Evolutionary conservation across 352 stramenopile genomes (phyloP).

Genomic region (Globisporangium perplexum): DNA sequence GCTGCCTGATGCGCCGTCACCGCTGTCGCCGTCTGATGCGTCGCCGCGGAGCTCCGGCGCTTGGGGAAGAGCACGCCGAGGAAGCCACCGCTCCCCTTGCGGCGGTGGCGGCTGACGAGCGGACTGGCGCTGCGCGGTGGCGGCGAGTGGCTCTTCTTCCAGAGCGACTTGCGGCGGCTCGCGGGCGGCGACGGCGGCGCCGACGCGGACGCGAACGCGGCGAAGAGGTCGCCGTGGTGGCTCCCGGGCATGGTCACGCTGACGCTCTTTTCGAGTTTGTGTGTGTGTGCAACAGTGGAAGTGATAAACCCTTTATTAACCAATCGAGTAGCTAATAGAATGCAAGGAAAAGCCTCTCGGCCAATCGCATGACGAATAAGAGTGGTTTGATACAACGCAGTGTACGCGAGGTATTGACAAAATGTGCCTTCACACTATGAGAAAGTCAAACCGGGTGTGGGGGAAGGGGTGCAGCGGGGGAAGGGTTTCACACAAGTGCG

Average conservation of each 20-base stretch:
- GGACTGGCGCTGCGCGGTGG: slow-evolving; percentile 7
- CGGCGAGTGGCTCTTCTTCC: slow-evolving; percentile 11
- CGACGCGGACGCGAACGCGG: slow-evolving; percentile 1
- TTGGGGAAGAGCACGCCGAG: slow-evolving; percentile 16
- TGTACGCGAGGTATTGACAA: too few relatives aligned
- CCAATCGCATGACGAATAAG: too few relatives aligned
- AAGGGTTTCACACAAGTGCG: too few relatives aligned
- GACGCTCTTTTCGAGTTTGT: background rate
- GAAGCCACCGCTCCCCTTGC: slow-evolving; percentile 12
- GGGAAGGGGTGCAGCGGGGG: too few relatives aligned
- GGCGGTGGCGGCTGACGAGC: slow-evolving; percentile 5
- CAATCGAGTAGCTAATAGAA: too few relatives aligned
- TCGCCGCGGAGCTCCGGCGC: slow-evolving; percentile 5
- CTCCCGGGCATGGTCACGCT: slow-evolving; percentile 10
- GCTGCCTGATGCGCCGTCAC: too few relatives aligned
- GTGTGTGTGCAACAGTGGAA: background rate
- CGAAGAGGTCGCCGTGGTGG: slow-evolving; percentile 8
- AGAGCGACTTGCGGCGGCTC: slow-evolving; percentile 15
- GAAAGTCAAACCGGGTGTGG: too few relatives aligned
- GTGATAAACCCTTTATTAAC: too few relatives aligned
- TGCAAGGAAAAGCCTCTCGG: too few relatives aligned
- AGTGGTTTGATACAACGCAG: too few relatives aligned
- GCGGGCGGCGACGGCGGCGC: slow-evolving; percentile 4
- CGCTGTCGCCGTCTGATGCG: background rate
- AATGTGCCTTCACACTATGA: too few relatives aligned